These are phyloP conservation scores for Russula compacta DNA, from an alignment of 768 basidiomycete genomes.

Conservation along the genomic window DNA sequence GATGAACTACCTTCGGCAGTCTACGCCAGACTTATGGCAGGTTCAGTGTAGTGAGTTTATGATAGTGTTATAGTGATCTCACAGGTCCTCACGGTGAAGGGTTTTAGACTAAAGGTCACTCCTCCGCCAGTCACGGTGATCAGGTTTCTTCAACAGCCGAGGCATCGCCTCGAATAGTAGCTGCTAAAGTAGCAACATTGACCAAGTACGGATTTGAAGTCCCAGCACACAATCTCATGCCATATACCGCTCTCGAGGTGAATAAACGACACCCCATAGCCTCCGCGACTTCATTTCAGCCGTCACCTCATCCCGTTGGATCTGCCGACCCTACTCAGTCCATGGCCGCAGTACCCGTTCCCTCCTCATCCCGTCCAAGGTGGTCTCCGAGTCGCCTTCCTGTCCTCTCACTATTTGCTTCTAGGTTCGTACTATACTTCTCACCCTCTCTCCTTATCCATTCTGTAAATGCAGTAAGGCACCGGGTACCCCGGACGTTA, in stretches of 20 bases:
- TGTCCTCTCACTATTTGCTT: constrained; percentile 23
- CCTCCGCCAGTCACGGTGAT: neutral
- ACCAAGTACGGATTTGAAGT: neutral
- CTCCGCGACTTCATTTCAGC: too few relatives aligned
- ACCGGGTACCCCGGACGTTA: neutral
- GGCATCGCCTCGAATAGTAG: neutral
- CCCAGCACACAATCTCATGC: neutral
- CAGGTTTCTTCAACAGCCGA: neutral
- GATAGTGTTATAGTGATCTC: neutral
- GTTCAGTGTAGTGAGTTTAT: neutral
- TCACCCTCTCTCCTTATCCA: neutral
- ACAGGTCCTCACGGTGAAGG: neutral
- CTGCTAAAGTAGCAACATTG: neutral
- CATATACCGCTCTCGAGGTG: too few relatives aligned
- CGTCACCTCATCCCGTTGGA: too few relatives aligned
- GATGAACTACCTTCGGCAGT: neutral
- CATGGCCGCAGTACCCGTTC: neutral
- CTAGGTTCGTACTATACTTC: constrained; percentile 12
- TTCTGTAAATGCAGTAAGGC: neutral
- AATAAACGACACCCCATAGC: too few relatives aligned
- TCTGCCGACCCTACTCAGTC: too few relatives aligned
- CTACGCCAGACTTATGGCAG: neutral
- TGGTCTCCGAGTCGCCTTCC: constrained; percentile 27
- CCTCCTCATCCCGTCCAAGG: constrained; percentile 25
- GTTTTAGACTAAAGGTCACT: neutral